A percentile compares a stretch with the other conserved stretches of the same genome.
phyloP scores from a whole-genome alignment of 139 green algal genomes.

The Yamagishiella unicocca region DNA sequence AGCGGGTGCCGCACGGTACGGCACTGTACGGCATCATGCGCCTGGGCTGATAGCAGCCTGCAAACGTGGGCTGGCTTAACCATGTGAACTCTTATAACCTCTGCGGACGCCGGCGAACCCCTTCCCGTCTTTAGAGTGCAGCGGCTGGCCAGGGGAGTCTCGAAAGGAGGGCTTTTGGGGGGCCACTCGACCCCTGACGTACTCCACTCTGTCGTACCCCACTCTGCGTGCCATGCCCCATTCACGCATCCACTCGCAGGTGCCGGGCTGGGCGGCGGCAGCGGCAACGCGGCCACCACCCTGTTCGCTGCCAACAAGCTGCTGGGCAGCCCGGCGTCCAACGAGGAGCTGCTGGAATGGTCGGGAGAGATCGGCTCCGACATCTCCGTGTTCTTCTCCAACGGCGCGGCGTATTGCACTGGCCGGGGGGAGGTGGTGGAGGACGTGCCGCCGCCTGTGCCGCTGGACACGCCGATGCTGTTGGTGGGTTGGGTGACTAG shows the following conservation, averaged over 20 bases:
- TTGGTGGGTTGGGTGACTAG: slow-evolving; percentile 77
- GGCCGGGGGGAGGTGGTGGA: slow-evolving; percentile 96
- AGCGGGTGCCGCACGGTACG: slow-evolving; percentile 94
- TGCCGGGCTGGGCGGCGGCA: slow-evolving; percentile 95
- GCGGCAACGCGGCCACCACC: slow-evolving; percentile 95
- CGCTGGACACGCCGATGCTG: slow-evolving; percentile 88
- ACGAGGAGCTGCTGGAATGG: slow-evolving; percentile 91
- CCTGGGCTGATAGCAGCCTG: too few relatives aligned
- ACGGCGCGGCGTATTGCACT: slow-evolving; percentile 95
- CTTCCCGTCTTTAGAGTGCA: too few relatives aligned
- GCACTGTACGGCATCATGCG: too few relatives aligned
- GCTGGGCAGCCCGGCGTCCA: slow-evolving; percentile 76
- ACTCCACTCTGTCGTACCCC: too few relatives aligned
- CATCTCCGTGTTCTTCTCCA: slow-evolving; percentile 96
- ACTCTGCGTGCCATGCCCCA: too few relatives aligned
- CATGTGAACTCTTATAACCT: too few relatives aligned
- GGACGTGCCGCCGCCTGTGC: slow-evolving; percentile 85
- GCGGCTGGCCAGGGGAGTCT: too few relatives aligned
- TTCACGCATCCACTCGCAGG: too few relatives aligned
- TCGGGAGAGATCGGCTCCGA: slow-evolving; percentile 96
- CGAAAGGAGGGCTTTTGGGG: too few relatives aligned
- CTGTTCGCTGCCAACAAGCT: slow-evolving; percentile 97
- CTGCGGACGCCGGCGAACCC: too few relatives aligned
- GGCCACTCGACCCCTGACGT: too few relatives aligned
- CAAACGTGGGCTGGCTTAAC: too few relatives aligned